Evolutionary conservation across 2,329 filamentous ascomycete genomes (phyloP), one percentile per base, ranked within the genome.

Genomic region (Helicocarpus griseus): DNA sequence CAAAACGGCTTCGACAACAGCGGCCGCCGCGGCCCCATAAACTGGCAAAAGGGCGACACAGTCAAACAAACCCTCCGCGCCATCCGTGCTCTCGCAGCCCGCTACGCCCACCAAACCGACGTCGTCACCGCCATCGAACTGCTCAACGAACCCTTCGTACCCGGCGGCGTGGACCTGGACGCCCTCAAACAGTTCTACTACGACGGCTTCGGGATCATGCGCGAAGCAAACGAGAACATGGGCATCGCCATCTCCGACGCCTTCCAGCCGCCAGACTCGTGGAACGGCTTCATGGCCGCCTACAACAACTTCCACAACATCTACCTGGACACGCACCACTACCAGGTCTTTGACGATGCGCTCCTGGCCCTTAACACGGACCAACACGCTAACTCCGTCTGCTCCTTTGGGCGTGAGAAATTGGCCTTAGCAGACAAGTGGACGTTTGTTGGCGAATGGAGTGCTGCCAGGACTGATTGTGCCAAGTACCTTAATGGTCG

Each of bases 1-100:
- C 82, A 85, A 59, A 85, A 85, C 55, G 82, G 82, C 3, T 85
- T 84, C 61, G 82, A 85, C 65, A 85, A 85, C 66, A 81, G 77
- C 50, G 82, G 82, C 43, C 72, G 69, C 41, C 69, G 60, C 52
- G 69, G 65, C 8, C 49, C 65, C 22, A 62, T 70, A 46, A 21
- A 65, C 40, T 74, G 71, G 70, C 65, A 65, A n/a, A 61, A 66
- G 45, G 64, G 63, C 11, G 49, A 67, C 50, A 67, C 63, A 2
- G 60, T 71, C 13, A 41, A 59, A 0, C 56, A 67, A 51, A 73
- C 73, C 2, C 65, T 85, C 9, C 61, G 70, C 22, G 77, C 83
- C 2, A 71, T 87, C n/a, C 66, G 77, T 22, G 73, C 63, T 6
- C 78, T 85, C 50, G 75, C 79, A 22, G 59, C 71, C 17, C 79